Evolutionary conservation across 2,329 filamentous ascomycete genomes (phyloP).

Genomic region (Neurospora sp.): DNA sequence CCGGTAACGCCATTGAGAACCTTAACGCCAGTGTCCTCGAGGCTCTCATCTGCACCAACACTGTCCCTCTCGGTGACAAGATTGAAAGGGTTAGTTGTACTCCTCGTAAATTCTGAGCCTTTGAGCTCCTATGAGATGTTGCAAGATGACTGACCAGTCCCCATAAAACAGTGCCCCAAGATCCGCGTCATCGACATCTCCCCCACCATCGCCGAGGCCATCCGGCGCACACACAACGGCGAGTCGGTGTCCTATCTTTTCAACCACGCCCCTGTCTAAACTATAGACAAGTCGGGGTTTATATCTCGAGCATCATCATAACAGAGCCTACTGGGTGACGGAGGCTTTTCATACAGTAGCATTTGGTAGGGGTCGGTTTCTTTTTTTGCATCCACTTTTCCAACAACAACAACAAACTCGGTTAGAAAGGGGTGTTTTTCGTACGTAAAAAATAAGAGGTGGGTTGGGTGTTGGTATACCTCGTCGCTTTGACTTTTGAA

Average conservation of each 20-base stretch:
- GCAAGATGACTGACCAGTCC: slow-evolving; percentile 1
- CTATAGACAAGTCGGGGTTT: background rate
- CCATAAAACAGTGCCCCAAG: slow-evolving; percentile 42
- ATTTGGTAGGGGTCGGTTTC: background rate
- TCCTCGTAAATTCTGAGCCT: background rate
- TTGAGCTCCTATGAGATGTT: background rate
- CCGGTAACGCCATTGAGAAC: slow-evolving; percentile 78
- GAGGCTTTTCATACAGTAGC: background rate
- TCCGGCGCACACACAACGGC: slow-evolving; percentile 48
- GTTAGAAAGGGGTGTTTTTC: background rate
- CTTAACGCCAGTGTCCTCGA: slow-evolving; percentile 65
- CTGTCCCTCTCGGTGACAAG: slow-evolving; percentile 70
- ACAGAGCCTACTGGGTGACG: background rate
- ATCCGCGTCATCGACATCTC: slow-evolving; percentile 89
- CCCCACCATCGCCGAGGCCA: slow-evolving; percentile 66
- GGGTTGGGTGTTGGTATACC: background rate
- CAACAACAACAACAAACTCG: background rate
- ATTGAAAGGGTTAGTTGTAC: slow-evolving; percentile 39
- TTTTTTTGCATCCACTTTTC: background rate
- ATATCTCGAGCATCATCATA: background rate
- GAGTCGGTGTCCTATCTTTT: slow-evolving; percentile 58
- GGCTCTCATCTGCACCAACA: slow-evolving; percentile 83
- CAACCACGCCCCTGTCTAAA: slow-evolving; percentile 50
- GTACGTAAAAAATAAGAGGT: background rate
- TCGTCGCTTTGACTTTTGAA: background rate